These are phyloP conservation scores for Blastobotrys americana DNA, from an alignment of 805 yeast genomes.

Conservation along the genomic window DNA sequence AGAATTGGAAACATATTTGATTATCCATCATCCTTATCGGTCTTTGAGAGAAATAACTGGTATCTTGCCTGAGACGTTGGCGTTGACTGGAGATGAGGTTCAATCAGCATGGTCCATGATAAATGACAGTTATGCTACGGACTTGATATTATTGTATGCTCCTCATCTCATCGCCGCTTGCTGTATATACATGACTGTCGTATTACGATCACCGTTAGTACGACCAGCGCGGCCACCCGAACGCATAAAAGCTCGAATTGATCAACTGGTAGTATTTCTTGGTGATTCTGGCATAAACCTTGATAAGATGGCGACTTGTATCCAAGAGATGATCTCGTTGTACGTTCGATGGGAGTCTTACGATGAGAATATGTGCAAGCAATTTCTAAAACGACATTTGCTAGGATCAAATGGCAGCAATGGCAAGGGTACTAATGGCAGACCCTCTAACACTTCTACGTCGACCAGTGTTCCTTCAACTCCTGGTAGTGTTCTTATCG, in stretches of 20 bases:
- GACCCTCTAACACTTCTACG: too few relatives aligned
- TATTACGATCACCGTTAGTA: slow-evolving; percentile 37
- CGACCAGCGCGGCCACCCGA: slow-evolving; percentile 30
- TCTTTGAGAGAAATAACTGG: slow-evolving; percentile 29
- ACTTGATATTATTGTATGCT: slow-evolving; percentile 71
- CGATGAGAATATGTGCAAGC: slow-evolving; percentile 39
- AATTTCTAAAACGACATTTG: background rate
- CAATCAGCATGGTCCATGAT: slow-evolving; percentile 86
- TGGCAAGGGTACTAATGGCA: background rate
- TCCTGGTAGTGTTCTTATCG: too few relatives aligned
- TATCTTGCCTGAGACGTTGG: slow-evolving; percentile 50
- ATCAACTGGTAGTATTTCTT: slow-evolving; percentile 54
- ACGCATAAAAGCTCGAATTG: slow-evolving; percentile 38
- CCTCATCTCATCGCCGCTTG: slow-evolving; percentile 85
- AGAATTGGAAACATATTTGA: slow-evolving; percentile 48
- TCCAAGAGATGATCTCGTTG: slow-evolving; percentile 74
- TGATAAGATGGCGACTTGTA: slow-evolving; percentile 68
- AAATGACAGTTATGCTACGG: slow-evolving; percentile 86
- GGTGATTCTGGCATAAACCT: slow-evolving; percentile 72
- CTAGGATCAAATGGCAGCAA: background rate
- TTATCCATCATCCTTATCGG: slow-evolving; percentile 37
- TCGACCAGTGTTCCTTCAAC: too few relatives aligned
- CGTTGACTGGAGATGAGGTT: slow-evolving; percentile 44
- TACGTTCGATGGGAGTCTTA: slow-evolving; percentile 86
- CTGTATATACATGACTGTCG: slow-evolving; percentile 70